Evolutionary conservation across 768 basidiomycete genomes (phyloP), one percentile per base, ranked within the genome.

Genomic region (Tulasnella sp.): DNA sequence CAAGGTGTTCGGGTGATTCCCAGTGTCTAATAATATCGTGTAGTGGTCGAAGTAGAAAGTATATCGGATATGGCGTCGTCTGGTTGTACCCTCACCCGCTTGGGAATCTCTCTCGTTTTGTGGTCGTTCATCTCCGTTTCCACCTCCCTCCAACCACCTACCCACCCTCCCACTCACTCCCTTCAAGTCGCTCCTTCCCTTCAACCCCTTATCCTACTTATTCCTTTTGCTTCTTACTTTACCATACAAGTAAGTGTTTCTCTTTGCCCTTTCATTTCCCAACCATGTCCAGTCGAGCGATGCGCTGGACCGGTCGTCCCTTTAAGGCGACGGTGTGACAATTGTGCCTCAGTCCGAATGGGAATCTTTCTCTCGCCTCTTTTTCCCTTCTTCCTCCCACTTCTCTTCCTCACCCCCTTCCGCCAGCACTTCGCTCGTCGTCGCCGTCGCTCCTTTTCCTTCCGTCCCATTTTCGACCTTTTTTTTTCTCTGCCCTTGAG

Each of bases 401-500:
- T 67, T 67, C 61, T 67, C 61, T 67, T 32, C 61, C 61, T 32
- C 32, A 35, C 61, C 26, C 32, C 61, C 26, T 29, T 35, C 61
- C 61, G 61, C 61, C 61, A 67, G 61, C 61, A 29, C 61, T 35
- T 67, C 32, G 61, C 61, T 67, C 61, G 61, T 67, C 61, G 61
- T 67, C 61, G 61, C 61, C 61, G 61, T 67, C 61, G 61, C 61
- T 67, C 61, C 61, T 67, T 67, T 67, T 67, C 29, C 61, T 29
- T 57, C 29, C 55, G 15, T n/a, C 61, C 61, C 26, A 11, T 67
- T 32, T 35, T 26, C 32, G 32, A 44, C 44, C 15, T 44, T 44
- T 67, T 67, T 32, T 35, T 67, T 67, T 32, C 13, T 67, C 61
- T 67, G 23, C 61, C 26, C 29, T 67, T 67, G 61, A 67, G 61